phyloP scores from a whole-genome alignment of 2,329 filamentous ascomycete species.

The Ophiocordyceps sinensis region DNA sequence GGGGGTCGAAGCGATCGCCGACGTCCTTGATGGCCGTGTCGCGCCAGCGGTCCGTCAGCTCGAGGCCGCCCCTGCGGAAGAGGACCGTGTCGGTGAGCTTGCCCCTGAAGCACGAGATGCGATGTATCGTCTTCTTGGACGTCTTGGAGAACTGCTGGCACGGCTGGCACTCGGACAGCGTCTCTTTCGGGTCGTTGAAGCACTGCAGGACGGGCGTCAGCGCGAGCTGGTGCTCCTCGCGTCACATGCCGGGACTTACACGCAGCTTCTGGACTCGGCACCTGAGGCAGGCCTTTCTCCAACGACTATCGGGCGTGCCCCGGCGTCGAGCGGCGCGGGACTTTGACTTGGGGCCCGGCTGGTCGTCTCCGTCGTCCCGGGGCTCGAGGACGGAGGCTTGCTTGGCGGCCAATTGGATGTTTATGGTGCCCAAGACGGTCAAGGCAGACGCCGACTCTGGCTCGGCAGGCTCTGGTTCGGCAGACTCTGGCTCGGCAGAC shows the following conservation, averaged over 20 bases:
- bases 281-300: slow-evolving; percentile 25
- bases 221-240: not conserved
- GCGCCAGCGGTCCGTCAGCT: slow-evolving; percentile 27
- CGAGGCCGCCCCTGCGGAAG: slow-evolving; percentile 27
- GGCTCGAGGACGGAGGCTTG: not conserved
- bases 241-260: slow-evolving; percentile 20
- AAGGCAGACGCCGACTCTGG: not conserved
- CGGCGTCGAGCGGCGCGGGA: not conserved
- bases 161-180: slow-evolving; percentile 21
- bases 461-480: no score
- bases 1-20: slow-evolving; percentile 14
- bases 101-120: slow-evolving; percentile 26
- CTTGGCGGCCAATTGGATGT: not conserved
- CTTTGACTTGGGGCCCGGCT: not conserved
- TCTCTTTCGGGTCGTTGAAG: slow-evolving; percentile 14
- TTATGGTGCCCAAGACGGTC: not conserved
- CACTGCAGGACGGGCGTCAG: slow-evolving; percentile 15
- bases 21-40: slow-evolving; percentile 27
- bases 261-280: slow-evolving; percentile 29
- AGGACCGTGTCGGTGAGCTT: slow-evolving; percentile 26
- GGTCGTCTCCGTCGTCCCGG: no score
- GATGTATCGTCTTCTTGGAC: slow-evolving; percentile 33
- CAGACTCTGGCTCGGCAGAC: no score
- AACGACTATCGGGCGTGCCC: slow-evolving; percentile 9
- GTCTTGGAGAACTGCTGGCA: slow-evolving; percentile 22